These are phyloP conservation scores for Dactylorhiza incarnata DNA, from an alignment of 106 monocot genomes.

Conservation along the genomic window DNA sequence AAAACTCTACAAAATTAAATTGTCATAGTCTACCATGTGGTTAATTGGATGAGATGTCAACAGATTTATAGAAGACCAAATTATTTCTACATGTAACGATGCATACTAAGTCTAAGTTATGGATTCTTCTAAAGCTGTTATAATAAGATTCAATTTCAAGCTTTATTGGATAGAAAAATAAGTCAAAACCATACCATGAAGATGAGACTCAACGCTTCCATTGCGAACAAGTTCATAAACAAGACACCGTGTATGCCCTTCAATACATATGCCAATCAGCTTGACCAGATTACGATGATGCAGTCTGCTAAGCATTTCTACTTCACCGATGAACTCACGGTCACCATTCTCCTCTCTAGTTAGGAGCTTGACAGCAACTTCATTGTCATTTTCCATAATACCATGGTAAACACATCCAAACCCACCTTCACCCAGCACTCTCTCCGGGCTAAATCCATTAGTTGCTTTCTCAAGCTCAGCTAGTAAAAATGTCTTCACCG, in stretches of 20 bases:
- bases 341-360: conserved; percentile 18
- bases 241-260: conserved; percentile 54
- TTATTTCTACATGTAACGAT: not conserved
- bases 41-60: conserved; percentile 1
- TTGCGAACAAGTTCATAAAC: conserved; percentile 76
- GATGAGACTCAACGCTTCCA: conserved; percentile 87
- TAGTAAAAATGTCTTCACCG: conserved; percentile 73
- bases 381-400: conserved; percentile 47
- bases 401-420: conserved; percentile 71
- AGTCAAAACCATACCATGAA: conserved; percentile 55
- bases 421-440: conserved; percentile 66
- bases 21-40: not conserved
- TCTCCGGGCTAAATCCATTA: conserved; percentile 47
- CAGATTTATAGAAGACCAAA: not conserved
- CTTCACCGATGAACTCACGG: conserved; percentile 48
- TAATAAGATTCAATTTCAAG: not conserved
- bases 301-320: conserved; percentile 85
- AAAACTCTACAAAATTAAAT: not conserved
- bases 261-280: conserved; percentile 90
- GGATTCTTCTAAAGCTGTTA: not conserved
- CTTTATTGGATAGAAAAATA: not conserved
- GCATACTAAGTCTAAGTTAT: not conserved
- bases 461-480: conserved; percentile 67
- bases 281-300: conserved; percentile 98
- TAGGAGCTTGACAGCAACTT: conserved; percentile 72